phyloP scores from a whole-genome alignment of 78 protist species.

The Trichosphaerium sp. region DNA sequence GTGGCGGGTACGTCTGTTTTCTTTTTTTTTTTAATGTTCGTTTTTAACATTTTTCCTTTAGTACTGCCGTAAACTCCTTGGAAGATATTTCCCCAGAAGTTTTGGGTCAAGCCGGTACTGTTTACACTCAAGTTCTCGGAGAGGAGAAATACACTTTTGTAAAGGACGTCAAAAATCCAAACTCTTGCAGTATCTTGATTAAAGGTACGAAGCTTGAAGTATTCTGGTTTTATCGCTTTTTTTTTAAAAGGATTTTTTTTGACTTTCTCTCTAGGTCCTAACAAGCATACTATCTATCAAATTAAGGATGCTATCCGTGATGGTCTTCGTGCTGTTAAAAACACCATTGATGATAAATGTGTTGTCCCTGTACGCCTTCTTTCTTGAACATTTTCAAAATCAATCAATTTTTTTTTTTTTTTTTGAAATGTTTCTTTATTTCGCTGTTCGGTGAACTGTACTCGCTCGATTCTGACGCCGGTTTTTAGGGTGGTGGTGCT shows the following conservation, averaged over 20 bases:
- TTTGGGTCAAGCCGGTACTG: conserved; percentile 91
- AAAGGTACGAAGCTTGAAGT: conserved; percentile 50
- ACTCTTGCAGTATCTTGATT: conserved; percentile 91
- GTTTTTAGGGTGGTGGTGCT: conserved; percentile 99
- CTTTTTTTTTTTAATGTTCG: background rate
- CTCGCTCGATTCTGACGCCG: no score
- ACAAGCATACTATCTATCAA: conserved; percentile 91
- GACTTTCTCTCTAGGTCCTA: no score
- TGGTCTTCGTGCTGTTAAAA: conserved; percentile 97
- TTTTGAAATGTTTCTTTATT: no score
- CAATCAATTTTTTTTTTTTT: no score
- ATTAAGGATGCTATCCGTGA: conserved; percentile 98
- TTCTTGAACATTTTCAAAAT: no score
- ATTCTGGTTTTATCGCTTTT: background rate
- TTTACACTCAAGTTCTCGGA: conserved; percentile 88
- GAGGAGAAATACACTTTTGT: conserved; percentile 99
- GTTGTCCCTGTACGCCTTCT: no score
- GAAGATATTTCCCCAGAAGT: conserved; percentile 71
- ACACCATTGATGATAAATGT: conserved; percentile 81
- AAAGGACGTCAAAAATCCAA: conserved; percentile 88
- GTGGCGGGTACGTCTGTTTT: no score
- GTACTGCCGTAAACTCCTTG: conserved; percentile 86
- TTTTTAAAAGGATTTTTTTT: no score
- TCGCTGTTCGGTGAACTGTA: no score
- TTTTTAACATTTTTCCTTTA: conserved; percentile 93